These are phyloP conservation scores for Zelonia costaricensis DNA, from an alignment of 208 protist species.

Conservation along the genomic window DNA sequence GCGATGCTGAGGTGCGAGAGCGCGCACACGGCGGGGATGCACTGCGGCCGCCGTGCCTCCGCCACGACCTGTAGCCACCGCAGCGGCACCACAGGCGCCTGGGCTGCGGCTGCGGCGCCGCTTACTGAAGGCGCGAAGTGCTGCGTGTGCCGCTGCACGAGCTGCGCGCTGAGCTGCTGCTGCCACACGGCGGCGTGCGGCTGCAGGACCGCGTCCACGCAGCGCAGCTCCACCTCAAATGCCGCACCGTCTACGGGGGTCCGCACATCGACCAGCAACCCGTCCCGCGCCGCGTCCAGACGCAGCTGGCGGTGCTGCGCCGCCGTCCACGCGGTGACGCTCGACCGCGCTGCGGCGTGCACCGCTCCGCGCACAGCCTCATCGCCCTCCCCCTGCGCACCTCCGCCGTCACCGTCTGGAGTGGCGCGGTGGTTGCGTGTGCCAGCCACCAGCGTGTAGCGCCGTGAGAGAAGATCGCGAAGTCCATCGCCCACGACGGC, in stretches of 20 bases:
- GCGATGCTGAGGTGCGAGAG: not conserved
- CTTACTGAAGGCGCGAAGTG: too few species aligned
- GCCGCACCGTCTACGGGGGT: not conserved
- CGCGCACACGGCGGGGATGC: not conserved
- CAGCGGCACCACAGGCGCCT: slow-evolving; percentile 1
- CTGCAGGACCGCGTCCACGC: slow-evolving; percentile 3
- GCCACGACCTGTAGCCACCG: slow-evolving; percentile 8
- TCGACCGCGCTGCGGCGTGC: too few species aligned
- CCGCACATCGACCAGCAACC: slow-evolving; percentile 5
- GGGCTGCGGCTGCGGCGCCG: too few species aligned
- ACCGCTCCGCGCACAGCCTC: too few species aligned
- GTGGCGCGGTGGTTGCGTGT: not conserved
- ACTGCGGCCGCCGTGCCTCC: not conserved
- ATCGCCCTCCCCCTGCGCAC: too few species aligned
- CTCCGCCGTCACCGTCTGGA: not conserved
- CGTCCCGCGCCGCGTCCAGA: not conserved
- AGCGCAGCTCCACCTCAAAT: slow-evolving; percentile 6
- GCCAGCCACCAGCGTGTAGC: slow-evolving; percentile 1
- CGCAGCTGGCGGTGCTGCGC: not conserved
- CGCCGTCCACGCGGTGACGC: slow-evolving; percentile 3
- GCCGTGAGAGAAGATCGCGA: not conserved
- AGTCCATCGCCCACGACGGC: too few species aligned
- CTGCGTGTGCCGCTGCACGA: not conserved
- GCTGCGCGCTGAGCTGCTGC: not conserved
- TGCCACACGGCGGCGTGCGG: slow-evolving; percentile 5